Conservation (phyloP, 805 yeast genomes). For the Myxozyma melibiosi region DNA sequence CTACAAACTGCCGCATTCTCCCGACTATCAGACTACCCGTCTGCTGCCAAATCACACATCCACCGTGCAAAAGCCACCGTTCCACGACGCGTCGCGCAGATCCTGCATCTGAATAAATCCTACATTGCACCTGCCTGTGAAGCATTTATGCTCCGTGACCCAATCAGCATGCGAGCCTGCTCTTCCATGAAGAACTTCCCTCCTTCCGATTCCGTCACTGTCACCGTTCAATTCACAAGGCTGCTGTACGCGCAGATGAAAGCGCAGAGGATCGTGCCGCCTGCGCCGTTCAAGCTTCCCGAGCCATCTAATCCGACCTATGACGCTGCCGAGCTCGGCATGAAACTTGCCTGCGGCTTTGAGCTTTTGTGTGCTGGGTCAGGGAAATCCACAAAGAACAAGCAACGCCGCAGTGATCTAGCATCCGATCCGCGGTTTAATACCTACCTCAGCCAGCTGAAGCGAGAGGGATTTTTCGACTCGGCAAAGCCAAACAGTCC, state of each 20-base stretch:
- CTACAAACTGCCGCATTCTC: conserved; percentile 23
- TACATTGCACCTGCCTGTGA: conserved; percentile 36
- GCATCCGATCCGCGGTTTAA: conserved; percentile 21
- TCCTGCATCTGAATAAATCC: conserved; percentile 31
- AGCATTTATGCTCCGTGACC: conserved; percentile 33
- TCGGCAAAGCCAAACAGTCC: conserved; percentile 25
- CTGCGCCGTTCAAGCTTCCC: conserved; percentile 23
- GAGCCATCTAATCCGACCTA: conserved; percentile 2
- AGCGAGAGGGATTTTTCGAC: conserved; percentile 30
- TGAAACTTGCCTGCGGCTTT: conserved; percentile 36
- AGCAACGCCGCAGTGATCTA: conserved; percentile 11
- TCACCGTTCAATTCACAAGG: conserved; percentile 33
- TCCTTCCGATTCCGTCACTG: conserved; percentile 33
- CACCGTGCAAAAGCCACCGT: conserved; percentile 34
- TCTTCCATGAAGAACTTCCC: conserved; percentile 30
- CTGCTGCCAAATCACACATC: conserved; percentile 17
- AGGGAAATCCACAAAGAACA: conserved; percentile 10
- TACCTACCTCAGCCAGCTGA: conserved; percentile 13
- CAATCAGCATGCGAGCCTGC: conserved; percentile 27
- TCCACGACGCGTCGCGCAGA: conserved; percentile 36
- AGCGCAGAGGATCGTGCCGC: conserved; percentile 30
- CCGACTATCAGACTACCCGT: conserved; percentile 25
- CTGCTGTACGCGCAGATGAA: conserved; percentile 35
- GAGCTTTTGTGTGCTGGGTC: conserved; percentile 34
- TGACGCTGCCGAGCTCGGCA: conserved; percentile 33